Evolutionary conservation across 129 eudicot species (phyloP).

Genomic region (Centella asiatica): DNA sequence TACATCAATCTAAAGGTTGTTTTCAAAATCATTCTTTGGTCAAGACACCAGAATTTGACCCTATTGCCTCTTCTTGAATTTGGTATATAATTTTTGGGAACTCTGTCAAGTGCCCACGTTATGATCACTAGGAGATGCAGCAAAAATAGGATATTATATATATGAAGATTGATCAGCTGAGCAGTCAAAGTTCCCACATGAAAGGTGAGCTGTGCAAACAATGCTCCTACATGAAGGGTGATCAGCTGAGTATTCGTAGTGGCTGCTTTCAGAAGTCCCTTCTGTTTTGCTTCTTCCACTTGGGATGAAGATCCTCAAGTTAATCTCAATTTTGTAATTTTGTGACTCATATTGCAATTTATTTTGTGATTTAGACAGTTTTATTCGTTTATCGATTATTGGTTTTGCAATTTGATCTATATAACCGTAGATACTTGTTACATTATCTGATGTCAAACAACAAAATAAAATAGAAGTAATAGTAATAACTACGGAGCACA

Average conservation of each 20-base stretch:
- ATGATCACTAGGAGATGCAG: not conserved
- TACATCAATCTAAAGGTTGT: slow-evolving; percentile 23
- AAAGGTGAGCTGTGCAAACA: slow-evolving; percentile 6
- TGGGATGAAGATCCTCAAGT: slow-evolving; percentile 2
- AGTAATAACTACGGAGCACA: too few species aligned
- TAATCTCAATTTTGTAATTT: slow-evolving; percentile 9
- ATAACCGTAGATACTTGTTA: too few species aligned
- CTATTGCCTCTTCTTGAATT: slow-evolving; percentile 8
- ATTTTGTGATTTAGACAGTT: not conserved
- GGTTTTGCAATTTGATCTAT: too few species aligned
- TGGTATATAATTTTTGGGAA: slow-evolving; percentile 21
- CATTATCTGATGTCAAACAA: too few species aligned
- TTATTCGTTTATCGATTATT: too few species aligned
- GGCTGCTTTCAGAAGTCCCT: not conserved
- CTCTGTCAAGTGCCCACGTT: slow-evolving; percentile 1
- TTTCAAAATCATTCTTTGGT: slow-evolving; percentile 16
- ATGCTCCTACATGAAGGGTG: slow-evolving; percentile 2
- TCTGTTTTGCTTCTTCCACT: not conserved
- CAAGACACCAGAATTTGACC: slow-evolving; percentile 25
- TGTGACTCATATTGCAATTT: not conserved
- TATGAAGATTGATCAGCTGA: not conserved
- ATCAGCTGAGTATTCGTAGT: not conserved
- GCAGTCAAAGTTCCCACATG: slow-evolving; percentile 4
- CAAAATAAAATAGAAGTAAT: too few species aligned
- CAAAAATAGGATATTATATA: not conserved